These are phyloP conservation scores for Sherardia arvensis DNA, from an alignment of 257 asterid genomes.

Conservation along the genomic window DNA sequence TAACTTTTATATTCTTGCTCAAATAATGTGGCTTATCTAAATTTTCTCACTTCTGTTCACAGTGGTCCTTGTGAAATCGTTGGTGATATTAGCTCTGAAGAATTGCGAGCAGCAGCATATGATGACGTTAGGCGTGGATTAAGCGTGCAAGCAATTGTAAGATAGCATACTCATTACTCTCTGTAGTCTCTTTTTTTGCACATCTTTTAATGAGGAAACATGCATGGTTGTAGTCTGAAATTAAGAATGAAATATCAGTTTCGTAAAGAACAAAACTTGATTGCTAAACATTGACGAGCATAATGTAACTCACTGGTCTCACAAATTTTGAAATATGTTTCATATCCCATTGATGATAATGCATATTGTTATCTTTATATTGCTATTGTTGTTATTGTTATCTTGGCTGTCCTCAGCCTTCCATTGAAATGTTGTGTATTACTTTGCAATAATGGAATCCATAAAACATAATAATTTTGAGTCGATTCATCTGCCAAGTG, in stretches of 20 bases:
- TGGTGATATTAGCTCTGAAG: slow-evolving; percentile 85
- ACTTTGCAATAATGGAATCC: background rate
- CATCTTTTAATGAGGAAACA: background rate
- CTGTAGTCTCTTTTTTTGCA: slow-evolving; percentile 10
- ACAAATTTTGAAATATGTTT: too few species aligned
- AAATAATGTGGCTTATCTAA: background rate
- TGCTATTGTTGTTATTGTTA: background rate
- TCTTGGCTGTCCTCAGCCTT: background rate
- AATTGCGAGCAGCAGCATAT: slow-evolving; percentile 80
- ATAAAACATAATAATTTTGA: background rate
- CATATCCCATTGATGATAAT: background rate
- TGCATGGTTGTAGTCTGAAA: background rate
- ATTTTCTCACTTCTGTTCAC: slow-evolving; percentile 7
- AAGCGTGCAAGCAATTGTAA: slow-evolving; percentile 67
- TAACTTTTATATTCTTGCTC: background rate
- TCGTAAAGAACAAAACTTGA: background rate
- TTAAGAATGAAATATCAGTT: background rate
- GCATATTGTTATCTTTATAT: background rate
- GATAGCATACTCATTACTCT: slow-evolving; percentile 15
- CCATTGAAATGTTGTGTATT: background rate
- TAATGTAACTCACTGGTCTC: background rate
- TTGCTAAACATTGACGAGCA: background rate
- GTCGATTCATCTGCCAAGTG: background rate
- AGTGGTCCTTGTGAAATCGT: slow-evolving; percentile 86
- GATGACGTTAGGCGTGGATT: slow-evolving; percentile 69